Percentiles rank a stretch among this genome's conserved stretches.
These are phyloP conservation scores for Haplosporangium gracile DNA, from an alignment of 192 early-diverging fungal genomes.

Conservation along the genomic window DNA sequence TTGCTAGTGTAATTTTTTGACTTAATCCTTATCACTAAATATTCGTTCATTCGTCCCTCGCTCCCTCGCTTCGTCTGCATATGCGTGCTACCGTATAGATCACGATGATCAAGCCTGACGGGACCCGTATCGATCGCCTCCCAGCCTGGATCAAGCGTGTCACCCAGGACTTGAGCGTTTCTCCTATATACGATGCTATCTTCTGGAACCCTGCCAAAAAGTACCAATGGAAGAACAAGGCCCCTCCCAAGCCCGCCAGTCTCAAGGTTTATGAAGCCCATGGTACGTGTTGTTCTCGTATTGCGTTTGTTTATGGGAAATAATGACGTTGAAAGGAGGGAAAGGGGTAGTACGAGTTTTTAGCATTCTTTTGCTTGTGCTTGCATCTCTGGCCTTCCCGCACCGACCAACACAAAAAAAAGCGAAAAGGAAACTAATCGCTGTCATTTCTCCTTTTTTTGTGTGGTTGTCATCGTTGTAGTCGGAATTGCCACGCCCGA, in stretches of 20 bases:
- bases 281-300: slow-evolving; percentile 59
- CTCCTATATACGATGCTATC: slow-evolving; percentile 88
- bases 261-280: slow-evolving; percentile 96
- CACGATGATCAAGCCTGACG: slow-evolving; percentile 74
- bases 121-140: slow-evolving; percentile 86
- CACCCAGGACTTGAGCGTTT: slow-evolving; percentile 84
- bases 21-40: neutral
- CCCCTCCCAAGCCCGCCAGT: slow-evolving; percentile 72
- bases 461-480: slow-evolving; percentile 28
- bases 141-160: slow-evolving; percentile 91
- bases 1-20: neutral
- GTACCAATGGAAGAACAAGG: slow-evolving; percentile 83
- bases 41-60: neutral
- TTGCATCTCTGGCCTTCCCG: neutral
- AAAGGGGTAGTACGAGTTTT: neutral
- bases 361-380: neutral
- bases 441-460: neutral
- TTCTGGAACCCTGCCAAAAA: slow-evolving; percentile 94
- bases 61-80: too few species aligned
- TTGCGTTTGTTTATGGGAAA: neutral
- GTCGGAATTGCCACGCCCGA: slow-evolving; percentile 95
- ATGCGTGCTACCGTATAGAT: slow-evolving; percentile 59
- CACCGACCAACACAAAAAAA: neutral
- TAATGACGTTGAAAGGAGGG: neutral
- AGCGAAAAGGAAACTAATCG: neutral